Evolutionary conservation across 1,139 yeast species (phyloP).

Genomic region (Debaryomyces robertsiae): DNA sequence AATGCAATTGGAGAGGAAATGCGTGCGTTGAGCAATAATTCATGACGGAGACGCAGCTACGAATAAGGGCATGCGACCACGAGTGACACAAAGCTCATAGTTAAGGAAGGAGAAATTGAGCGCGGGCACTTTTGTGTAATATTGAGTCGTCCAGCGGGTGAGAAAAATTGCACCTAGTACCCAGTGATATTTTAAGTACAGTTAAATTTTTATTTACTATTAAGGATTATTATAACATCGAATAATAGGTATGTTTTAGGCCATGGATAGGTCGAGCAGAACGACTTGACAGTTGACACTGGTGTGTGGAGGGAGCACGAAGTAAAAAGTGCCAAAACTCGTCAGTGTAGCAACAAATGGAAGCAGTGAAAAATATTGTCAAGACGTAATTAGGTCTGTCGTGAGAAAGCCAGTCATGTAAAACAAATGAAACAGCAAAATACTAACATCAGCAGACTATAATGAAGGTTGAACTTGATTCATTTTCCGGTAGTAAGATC

Average conservation of each 20-base stretch:
- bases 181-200: conserved; percentile 3
- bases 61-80: neutral
- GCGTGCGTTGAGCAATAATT: neutral
- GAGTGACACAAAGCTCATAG: conserved; percentile 6
- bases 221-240: conserved; percentile 10
- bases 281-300: neutral
- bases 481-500: conserved; percentile 99
- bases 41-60: no score
- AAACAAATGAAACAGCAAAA: neutral
- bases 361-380: no score
- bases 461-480: conserved; percentile 99
- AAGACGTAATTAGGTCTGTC: no score
- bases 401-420: no score
- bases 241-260: conserved; percentile 11
- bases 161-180: conserved; percentile 13
- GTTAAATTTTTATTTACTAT: conserved; percentile 10
- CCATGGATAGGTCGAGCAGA: neutral
- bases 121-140: conserved; percentile 12
- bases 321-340: neutral
- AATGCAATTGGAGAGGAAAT: neutral
- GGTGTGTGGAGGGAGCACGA: neutral
- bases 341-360: no score
- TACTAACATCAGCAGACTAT: conserved; percentile 16
- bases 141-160: conserved; percentile 10
- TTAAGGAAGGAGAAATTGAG: conserved; percentile 7